These are phyloP conservation scores for Pleomassaria siparia DNA, from an alignment of 2,329 filamentous ascomycete genomes.

Conservation along the genomic window DNA sequence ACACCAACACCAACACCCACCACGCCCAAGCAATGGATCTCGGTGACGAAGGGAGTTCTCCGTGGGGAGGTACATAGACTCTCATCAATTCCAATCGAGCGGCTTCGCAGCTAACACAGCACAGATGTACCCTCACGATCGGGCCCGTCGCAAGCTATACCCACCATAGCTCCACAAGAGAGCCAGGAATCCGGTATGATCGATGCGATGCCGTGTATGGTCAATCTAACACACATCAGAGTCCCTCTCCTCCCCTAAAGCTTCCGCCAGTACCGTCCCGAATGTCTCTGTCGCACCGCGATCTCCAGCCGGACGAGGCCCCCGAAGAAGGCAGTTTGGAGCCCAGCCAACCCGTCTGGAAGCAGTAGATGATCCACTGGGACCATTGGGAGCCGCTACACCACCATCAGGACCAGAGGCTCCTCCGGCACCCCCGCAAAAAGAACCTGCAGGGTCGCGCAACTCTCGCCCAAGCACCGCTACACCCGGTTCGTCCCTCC, in stretches of 20 bases:
- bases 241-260: conserved; percentile 17
- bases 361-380: conserved; percentile 74
- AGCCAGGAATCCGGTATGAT: conserved; percentile 30
- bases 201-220: background rate
- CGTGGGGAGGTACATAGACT: conserved; percentile 44
- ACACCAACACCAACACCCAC: conserved; percentile 9
- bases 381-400: conserved; percentile 71
- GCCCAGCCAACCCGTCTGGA: conserved; percentile 77
- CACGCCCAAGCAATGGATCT: conserved; percentile 41
- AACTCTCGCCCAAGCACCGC: conserved; percentile 52
- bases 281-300: conserved; percentile 47
- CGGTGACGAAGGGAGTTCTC: conserved; percentile 45
- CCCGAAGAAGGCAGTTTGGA: conserved; percentile 62
- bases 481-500: conserved; percentile 52
- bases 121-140: conserved; percentile 52
- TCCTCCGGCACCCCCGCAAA: conserved; percentile 67
- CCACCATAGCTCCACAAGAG: conserved; percentile 41
- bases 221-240: conserved; percentile 12
- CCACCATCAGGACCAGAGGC: conserved; percentile 54
- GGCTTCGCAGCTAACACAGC: conserved; percentile 13
- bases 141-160: conserved; percentile 43
- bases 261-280: conserved; percentile 30
- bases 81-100: background rate
- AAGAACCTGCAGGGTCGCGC: conserved; percentile 58
- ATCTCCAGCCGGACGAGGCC: conserved; percentile 52